Evolutionary conservation across 192 early-diverging fungal genomes (phyloP).

Genomic region (Coemansia sp.): DNA sequence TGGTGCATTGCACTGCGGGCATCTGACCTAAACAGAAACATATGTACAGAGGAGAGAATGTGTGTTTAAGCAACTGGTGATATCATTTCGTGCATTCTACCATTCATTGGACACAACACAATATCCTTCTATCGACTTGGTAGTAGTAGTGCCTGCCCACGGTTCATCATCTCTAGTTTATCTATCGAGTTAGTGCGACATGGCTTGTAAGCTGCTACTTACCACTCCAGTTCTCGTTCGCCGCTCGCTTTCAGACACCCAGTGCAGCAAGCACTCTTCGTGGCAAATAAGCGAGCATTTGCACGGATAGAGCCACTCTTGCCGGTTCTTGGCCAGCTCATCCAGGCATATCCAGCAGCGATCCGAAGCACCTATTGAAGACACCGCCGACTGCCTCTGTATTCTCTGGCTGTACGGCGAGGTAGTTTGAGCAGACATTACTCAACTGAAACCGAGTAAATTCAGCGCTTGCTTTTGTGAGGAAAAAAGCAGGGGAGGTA

Average conservation of each 20-base stretch:
- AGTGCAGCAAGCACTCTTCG: constrained; percentile 71
- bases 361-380: constrained; percentile 12
- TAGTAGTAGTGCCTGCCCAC: too few species aligned
- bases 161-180: too few species aligned
- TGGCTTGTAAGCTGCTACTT: too few species aligned
- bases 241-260: constrained; percentile 67
- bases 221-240: constrained; percentile 34
- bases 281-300: constrained; percentile 73
- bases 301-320: constrained; percentile 68
- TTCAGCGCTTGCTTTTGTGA: too few species aligned
- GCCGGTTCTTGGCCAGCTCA: constrained; percentile 57
- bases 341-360: constrained; percentile 79
- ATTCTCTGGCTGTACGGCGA: neutral
- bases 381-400: neutral
- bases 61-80: too few species aligned
- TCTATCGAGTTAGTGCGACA: too few species aligned
- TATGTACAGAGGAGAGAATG: neutral
- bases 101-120: too few species aligned
- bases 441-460: too few species aligned
- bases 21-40: constrained; percentile 53
- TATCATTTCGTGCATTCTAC: too few species aligned
- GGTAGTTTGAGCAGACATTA: neutral
- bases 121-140: too few species aligned
- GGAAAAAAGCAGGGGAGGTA: too few species aligned
- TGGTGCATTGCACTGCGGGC: constrained; percentile 65